These are phyloP conservation scores for Epichloe aotearoae DNA, from an alignment of 2,329 filamentous ascomycete species.

Conservation along the genomic window DNA sequence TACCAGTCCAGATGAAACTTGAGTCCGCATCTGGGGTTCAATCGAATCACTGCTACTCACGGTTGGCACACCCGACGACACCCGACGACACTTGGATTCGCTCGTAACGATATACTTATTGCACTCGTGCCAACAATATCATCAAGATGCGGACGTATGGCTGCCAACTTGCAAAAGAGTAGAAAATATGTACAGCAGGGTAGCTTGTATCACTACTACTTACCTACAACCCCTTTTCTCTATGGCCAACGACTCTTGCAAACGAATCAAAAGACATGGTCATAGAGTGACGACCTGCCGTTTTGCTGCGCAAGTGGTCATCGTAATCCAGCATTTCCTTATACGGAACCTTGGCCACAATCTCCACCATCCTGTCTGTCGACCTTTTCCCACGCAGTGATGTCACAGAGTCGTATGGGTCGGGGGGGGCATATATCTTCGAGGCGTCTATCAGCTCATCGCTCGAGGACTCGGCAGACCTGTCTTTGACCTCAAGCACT, in stretches of 20 bases:
- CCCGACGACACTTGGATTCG: no score
- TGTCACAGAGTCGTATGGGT: conserved; percentile 57
- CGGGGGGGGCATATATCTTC: conserved; percentile 69
- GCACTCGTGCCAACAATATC: no score
- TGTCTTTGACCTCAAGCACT: conserved; percentile 56
- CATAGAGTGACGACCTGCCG: conserved; percentile 59
- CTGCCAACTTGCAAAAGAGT: no score
- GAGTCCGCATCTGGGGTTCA: no score
- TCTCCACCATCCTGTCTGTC: conserved; percentile 40
- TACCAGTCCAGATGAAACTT: no score
- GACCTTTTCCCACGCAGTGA: conserved; percentile 41
- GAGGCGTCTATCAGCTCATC: conserved; percentile 47
- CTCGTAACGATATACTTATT: no score
- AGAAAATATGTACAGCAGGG: no score
- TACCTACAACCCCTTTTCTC: conserved; percentile 34
- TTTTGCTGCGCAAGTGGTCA: conserved; percentile 77
- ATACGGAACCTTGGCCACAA: conserved; percentile 78
- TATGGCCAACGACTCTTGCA: conserved; percentile 38
- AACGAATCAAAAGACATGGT: conserved; percentile 47
- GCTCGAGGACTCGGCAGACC: conserved; percentile 25
- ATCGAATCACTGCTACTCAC: no score
- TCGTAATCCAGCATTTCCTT: conserved; percentile 97
- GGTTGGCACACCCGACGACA: no score
- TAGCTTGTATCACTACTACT: no score
- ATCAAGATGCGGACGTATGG: no score